Conservation (phyloP, 106 monocot genomes). For the Apostasia ramifera region DNA sequence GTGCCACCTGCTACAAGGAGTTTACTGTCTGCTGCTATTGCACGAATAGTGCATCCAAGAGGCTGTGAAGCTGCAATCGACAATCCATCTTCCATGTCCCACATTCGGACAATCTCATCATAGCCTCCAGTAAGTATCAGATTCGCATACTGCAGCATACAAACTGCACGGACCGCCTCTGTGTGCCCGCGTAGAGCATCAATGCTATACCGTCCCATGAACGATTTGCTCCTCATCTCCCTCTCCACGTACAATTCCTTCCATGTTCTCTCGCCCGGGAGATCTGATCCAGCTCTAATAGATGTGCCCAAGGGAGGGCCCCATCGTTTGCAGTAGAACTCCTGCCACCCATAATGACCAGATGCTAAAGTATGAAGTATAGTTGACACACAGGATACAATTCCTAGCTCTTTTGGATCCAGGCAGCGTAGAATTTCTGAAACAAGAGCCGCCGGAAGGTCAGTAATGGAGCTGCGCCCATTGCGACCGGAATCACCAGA, state of each 20-base stretch:
- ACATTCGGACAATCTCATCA: slow-evolving; percentile 65
- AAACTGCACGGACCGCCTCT: slow-evolving; percentile 69
- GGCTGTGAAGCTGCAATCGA: slow-evolving; percentile 42
- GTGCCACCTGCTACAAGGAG: slow-evolving; percentile 62
- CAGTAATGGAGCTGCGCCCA: slow-evolving; percentile 39
- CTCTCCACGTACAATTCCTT: slow-evolving; percentile 72
- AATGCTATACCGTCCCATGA: slow-evolving; percentile 62
- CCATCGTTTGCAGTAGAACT: slow-evolving; percentile 72
- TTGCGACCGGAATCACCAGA: slow-evolving; percentile 14
- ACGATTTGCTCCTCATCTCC: slow-evolving; percentile 53
- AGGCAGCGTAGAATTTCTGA: slow-evolving; percentile 64
- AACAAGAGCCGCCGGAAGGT: slow-evolving; percentile 57
- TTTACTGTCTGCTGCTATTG: slow-evolving; percentile 53
- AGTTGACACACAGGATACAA: slow-evolving; percentile 71
- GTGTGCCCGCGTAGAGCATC: slow-evolving; percentile 62
- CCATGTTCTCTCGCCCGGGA: slow-evolving; percentile 34
- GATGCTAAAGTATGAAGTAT: slow-evolving; percentile 50
- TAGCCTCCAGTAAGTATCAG: slow-evolving; percentile 73
- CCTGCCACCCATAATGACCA: slow-evolving; percentile 60
- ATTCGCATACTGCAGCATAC: slow-evolving; percentile 40
- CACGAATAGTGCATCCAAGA: slow-evolving; percentile 74
- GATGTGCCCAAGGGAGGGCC: slow-evolving; percentile 29
- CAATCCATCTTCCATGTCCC: slow-evolving; percentile 77
- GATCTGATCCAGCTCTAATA: background rate
- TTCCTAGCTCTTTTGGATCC: slow-evolving; percentile 70